Base-by-base conservation (phyloP, 2,329 filamentous ascomycete genomes). In the Fusarium nanum region DNA sequence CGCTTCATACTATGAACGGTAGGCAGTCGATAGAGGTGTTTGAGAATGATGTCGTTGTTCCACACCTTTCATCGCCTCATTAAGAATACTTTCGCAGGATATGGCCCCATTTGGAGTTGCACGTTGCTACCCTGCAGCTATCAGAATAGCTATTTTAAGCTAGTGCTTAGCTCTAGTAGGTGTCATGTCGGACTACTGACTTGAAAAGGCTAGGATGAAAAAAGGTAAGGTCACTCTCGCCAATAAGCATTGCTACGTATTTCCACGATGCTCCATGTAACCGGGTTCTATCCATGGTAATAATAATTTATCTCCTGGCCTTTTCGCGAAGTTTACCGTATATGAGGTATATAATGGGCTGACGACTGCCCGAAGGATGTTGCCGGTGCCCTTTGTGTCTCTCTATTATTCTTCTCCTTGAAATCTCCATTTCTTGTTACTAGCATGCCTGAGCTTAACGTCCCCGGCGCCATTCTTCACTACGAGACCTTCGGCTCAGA, bases 171-270 rank as follows among this genome's bases (percentile, higher is more conserved):
- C 18, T 37, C 34, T 11, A 5, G 16, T 4, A 11, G 34, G 34
- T 37, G 10, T 37, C 34, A 18, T n/a, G 5, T 9, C 34, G 34
- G 34, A n/a, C 18, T 3, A n/a, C 18, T 37, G 34, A n/a, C 34
- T 37, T 37, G 3, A 37, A 37, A 3, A 37, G 34, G 34, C 34
- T 37, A 37, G 34, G 0, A 18, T 10, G 32, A 6, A 11, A 10
- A 37, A 2, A 2, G 16, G 2, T 10, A 4, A n/a, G 1, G 10
- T n/a, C 0, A n/a, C 18, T 11, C 34, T 37, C 18, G 6, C 18
- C 34, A 37, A 37, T 37, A 11, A 2, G 18, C 5, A 4, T 37
- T 18, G 10, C 18, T n/a, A 2, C 9, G 1, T n/a, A 3, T 6
- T 10, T 37, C 18, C 18, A 37, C 9, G 34, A 37, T 6, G 34